A percentile compares a stretch with the other conserved stretches of the same genome.
These are phyloP conservation scores for Voacanga thouarsii DNA, from an alignment of 257 asterid species.

Conservation along the genomic window DNA sequence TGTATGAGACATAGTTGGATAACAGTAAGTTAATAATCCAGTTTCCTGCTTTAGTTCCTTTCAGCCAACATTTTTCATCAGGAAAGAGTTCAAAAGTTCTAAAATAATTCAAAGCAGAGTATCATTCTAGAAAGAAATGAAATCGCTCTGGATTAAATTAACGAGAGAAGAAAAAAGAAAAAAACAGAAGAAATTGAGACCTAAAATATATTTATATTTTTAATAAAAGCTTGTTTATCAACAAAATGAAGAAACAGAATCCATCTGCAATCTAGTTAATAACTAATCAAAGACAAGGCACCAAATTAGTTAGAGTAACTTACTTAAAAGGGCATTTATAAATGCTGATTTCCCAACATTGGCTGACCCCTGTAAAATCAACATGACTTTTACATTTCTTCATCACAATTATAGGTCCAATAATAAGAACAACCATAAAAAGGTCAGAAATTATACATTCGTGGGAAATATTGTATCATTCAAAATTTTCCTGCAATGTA, in stretches of 20 bases:
- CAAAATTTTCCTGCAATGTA: not conserved
- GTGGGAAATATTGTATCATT: not conserved
- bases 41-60: not conserved
- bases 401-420: not conserved
- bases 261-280: not conserved
- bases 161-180: not conserved
- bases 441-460: not conserved
- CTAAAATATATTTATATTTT: not conserved
- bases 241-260: not conserved
- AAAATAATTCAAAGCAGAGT: not conserved
- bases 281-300: conserved; percentile 1
- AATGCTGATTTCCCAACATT: conserved; percentile 98
- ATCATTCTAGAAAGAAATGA: too few species aligned
- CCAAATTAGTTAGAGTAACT: conserved; percentile 28
- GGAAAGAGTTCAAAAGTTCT: not conserved
- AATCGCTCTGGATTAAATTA: not conserved
- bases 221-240: not conserved
- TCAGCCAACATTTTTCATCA: not conserved
- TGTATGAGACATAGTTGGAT: not conserved
- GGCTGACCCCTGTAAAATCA: conserved; percentile 81
- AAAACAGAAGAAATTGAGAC: not conserved
- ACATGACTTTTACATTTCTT: conserved; percentile 5
- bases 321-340: conserved; percentile 89
- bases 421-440: not conserved
- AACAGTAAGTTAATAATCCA: not conserved